Evolutionary conservation across 179 eudicot species (phyloP).

Genomic region (Spinacia oleracea): DNA sequence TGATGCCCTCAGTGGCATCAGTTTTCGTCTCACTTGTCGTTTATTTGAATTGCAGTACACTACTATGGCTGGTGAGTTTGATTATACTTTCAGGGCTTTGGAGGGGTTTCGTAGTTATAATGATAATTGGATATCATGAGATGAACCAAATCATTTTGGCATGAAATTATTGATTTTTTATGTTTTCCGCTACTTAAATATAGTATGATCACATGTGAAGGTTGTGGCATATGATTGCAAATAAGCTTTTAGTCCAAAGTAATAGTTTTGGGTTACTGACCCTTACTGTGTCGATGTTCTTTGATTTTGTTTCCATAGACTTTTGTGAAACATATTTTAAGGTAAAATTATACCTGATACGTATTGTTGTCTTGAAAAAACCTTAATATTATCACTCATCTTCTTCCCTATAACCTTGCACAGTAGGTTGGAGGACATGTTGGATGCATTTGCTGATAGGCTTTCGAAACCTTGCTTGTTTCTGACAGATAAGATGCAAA

Average conservation of each 20-base stretch:
- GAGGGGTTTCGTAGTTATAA: slow-evolving; percentile 56
- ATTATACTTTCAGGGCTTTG: slow-evolving; percentile 79
- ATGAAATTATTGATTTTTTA: too few relatives aligned
- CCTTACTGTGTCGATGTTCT: neutral
- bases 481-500: slow-evolving; percentile 92
- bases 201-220: too few relatives aligned
- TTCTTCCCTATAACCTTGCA: slow-evolving; percentile 17
- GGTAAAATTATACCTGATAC: neutral
- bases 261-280: neutral
- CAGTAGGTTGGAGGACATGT: slow-evolving; percentile 81
- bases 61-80: slow-evolving; percentile 91
- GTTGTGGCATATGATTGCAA: too few relatives aligned
- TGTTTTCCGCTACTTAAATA: too few relatives aligned
- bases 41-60: slow-evolving; percentile 52
- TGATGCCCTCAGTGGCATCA: neutral
- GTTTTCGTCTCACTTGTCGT: slow-evolving; percentile 15
- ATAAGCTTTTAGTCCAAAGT: neutral
- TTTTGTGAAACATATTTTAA: neutral
- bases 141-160: too few relatives aligned
- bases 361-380: neutral
- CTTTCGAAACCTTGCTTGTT: slow-evolving; percentile 89
- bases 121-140: too few relatives aligned
- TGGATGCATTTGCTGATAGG: slow-evolving; percentile 94
- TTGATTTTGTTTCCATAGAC: neutral
- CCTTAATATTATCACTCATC: neutral